Evolutionary conservation across 2,329 filamentous ascomycete species (phyloP).

Genomic region (Aspergillus pseudoterreus): DNA sequence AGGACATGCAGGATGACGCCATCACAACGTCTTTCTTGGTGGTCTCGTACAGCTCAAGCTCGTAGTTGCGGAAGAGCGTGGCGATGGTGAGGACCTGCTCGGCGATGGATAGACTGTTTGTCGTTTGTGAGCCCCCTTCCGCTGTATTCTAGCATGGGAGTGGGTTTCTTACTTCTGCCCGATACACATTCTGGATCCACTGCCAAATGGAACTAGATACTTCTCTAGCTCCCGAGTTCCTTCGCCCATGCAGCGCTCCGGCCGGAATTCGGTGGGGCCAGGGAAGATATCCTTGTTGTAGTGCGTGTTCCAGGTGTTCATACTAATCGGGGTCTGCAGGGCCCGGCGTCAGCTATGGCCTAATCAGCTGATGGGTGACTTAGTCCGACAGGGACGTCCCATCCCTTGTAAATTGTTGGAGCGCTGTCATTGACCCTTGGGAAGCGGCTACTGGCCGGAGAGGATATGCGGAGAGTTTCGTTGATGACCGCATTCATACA

Average conservation of each 20-base stretch:
- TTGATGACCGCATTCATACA: background rate
- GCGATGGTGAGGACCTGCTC: background rate
- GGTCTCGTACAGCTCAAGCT: background rate
- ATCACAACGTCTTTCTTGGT: background rate
- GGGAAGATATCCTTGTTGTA: background rate
- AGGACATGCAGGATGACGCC: background rate
- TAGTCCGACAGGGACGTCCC: background rate
- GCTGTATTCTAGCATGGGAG: too few species aligned
- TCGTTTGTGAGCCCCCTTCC: too few species aligned
- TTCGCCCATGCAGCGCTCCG: background rate
- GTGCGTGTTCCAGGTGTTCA: background rate
- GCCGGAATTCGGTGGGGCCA: background rate
- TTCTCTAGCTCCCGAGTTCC: background rate
- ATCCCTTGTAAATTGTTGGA: background rate
- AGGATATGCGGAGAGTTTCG: background rate
- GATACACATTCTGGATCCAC: background rate
- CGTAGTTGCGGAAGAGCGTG: background rate
- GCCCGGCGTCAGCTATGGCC: background rate
- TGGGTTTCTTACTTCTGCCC: background rate
- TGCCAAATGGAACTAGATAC: background rate
- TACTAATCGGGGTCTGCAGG: background rate
- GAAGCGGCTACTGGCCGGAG: background rate
- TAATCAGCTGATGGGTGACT: background rate
- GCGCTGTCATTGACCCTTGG: background rate
- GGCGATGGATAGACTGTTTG: background rate